Evolutionary conservation across 1,139 yeast species (phyloP), one percentile per base, ranked within the genome.

Genomic region (Zygosaccharomyces pseudobailii): DNA sequence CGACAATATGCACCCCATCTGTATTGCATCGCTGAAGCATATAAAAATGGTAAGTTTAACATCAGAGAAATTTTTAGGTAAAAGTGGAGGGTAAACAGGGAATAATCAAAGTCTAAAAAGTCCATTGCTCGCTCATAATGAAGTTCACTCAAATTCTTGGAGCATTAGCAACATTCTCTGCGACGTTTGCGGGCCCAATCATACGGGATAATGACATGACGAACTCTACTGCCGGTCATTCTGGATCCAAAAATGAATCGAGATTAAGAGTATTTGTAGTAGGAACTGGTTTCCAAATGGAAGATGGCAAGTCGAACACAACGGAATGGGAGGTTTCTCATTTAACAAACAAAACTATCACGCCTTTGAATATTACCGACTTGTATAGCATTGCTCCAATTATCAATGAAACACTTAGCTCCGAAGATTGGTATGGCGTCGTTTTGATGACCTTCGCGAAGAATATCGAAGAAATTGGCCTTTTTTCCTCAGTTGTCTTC

Each of bases 391-490:
- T 60, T 27, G 61, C 61, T 17, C 30, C 47, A 19, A 36, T 51
- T 19, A 51, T 59, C 33, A 55, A 59, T 47, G 43, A 45, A n/a
- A 56, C 63, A 21, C 22, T 54, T 22, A 47, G 41, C 9, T 40
- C 51, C 32, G 50, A 52, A 30, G 36, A 48, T 3, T 48, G 56
- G 42, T 52, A 54, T 24, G 63, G 60, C 43, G 56, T 56, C 22
- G 63, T 61, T 20, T 47, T 62, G 21, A 46, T 59, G 9, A 48
- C 61, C 23, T 53, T 53, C 45, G 51, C 47, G 27, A 51, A 51
- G 27, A 53, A 62, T 13, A 38, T 62, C 32, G 66, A 59, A 47
- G 46, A 58, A 34, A 50, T 62, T 35, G 59, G 64, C 32, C 62
- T 62, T 60, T 62, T 61, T 49, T 48, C 61, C 40, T 52, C 61